Evolutionary conservation across 2,329 filamentous ascomycete species (phyloP).

Genomic region (Claviceps paspali): DNA sequence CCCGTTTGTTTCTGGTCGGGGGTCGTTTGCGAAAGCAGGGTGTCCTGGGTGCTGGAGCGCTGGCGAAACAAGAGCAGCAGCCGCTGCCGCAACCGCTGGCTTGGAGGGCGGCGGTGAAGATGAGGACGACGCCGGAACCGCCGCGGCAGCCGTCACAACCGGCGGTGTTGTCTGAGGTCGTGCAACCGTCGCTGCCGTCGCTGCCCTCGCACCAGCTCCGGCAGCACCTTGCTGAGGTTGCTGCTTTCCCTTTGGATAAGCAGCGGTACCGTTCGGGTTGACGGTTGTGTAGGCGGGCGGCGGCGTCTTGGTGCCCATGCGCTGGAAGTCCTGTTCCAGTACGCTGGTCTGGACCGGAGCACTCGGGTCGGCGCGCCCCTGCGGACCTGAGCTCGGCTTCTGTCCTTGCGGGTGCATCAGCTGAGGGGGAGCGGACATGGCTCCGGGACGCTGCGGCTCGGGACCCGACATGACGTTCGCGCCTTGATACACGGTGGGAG

Average conservation of each 20-base stretch:
- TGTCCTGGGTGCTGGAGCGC: slow-evolving; percentile 50
- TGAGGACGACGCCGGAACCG: neutral
- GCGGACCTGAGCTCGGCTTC: neutral
- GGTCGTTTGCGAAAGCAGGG: slow-evolving; percentile 83
- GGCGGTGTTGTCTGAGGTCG: slow-evolving; percentile 3
- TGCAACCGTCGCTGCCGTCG: slow-evolving; percentile 6
- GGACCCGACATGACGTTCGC: slow-evolving; percentile 48
- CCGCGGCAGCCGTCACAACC: neutral
- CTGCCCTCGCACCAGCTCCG: slow-evolving; percentile 8
- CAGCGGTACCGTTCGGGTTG: slow-evolving; percentile 31
- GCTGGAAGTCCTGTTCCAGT: slow-evolving; percentile 75
- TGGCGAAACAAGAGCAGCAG: slow-evolving; percentile 26
- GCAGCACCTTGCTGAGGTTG: slow-evolving; percentile 23
- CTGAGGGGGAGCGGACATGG: slow-evolving; percentile 29
- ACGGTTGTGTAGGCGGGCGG: slow-evolving; percentile 93
- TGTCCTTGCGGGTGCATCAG: slow-evolving; percentile 8
- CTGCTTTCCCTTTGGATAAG: slow-evolving; percentile 71
- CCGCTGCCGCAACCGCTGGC: slow-evolving; percentile 4
- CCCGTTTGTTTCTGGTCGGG: slow-evolving; percentile 37
- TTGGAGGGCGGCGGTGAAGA: slow-evolving; percentile 2
- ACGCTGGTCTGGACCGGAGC: slow-evolving; percentile 45
- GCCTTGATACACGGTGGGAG: slow-evolving; percentile 84
- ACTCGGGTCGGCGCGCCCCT: slow-evolving; percentile 14
- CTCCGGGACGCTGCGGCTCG: slow-evolving; percentile 24
- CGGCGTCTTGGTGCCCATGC: slow-evolving; percentile 68